These are phyloP conservation scores for Phytophthora parvispora DNA, from an alignment of 352 stramenopile species.

Conservation along the genomic window DNA sequence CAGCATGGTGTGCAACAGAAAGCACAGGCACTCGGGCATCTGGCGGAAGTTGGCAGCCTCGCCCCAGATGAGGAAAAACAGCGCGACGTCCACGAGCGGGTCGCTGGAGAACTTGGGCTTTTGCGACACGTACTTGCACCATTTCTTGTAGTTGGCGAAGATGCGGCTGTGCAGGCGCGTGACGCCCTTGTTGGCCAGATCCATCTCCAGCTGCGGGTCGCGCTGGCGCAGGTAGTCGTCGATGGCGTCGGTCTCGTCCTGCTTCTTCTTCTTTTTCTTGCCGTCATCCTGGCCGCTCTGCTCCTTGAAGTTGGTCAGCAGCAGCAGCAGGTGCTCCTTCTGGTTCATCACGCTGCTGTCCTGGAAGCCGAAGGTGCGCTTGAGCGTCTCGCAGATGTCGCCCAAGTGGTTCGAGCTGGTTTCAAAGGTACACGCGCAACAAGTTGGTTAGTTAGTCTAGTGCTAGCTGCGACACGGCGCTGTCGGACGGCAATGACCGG, in stretches of 20 bases:
- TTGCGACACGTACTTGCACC: constrained; percentile 86
- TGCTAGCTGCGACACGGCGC: background rate
- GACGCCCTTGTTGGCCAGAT: constrained; percentile 73
- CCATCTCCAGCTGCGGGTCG: constrained; percentile 75
- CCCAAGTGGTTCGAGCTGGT: constrained; percentile 41
- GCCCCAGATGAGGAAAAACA: constrained; percentile 90
- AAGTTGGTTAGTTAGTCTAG: background rate
- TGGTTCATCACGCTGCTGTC: constrained; percentile 84
- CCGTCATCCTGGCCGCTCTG: constrained; percentile 61
- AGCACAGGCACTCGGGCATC: constrained; percentile 84
- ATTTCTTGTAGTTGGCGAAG: constrained; percentile 90
- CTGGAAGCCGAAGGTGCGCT: constrained; percentile 98
- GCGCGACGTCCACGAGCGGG: constrained; percentile 74
- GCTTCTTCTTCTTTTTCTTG: constrained; percentile 52
- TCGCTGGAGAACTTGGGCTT: constrained; percentile 84
- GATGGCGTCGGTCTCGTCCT: constrained; percentile 41
- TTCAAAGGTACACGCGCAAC: background rate
- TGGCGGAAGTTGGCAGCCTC: constrained; percentile 89
- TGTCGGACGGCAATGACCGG: too few species aligned
- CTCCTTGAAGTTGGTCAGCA: constrained; percentile 87
- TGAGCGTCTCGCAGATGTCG: constrained; percentile 93
- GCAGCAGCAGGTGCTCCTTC: constrained; percentile 77
- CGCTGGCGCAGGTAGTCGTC: constrained; percentile 56
- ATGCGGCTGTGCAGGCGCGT: constrained; percentile 72
- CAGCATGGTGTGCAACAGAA: constrained; percentile 82